Base-by-base conservation (phyloP, 1,284 basidiomycete species). In the Leccinum pachyderme region DNA sequence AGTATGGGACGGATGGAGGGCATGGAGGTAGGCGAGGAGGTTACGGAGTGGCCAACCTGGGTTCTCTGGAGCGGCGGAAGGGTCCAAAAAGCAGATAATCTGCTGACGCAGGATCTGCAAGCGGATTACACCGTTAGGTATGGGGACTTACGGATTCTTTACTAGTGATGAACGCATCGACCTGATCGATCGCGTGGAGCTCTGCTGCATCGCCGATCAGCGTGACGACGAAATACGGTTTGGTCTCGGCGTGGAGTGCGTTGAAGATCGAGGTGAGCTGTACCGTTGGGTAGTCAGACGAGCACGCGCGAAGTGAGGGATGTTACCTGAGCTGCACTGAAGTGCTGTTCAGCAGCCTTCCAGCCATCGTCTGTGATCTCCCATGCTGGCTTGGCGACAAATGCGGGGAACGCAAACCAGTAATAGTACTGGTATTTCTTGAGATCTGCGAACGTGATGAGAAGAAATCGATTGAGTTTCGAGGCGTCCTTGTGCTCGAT, bases 351-450 rank as follows among this genome's bases (percentile, higher is more conserved):
- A 18, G 28, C 46, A 47, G 28, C 18, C 28, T 47, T 47, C 46
- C 46, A 47, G 2, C 46, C 46, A 31, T 8, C 3, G 28, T 77
- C 78, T 39, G 77, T 73, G 55, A 93, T 81, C 73, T 93, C 85
- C 94, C 94, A 97, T 1, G 86, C 82, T 4, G 94, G 93, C 62
- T 91, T 92, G 13, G 90, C 80, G 0, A 89, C 84, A 55, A 98
- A 85, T 0, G 94, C 93, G 0, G 97, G 97, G 71, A 98, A 97
- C 0, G 91, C 91, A 65, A 98, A 98, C 95, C 96, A 98, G 73
- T 99, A 98, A 69, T 90, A 95, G 71, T 93, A 98, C 60, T 89
- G 90, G 77, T 96, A 98, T 73, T 96, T 98, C 79, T 99, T 99
- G 57, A 99, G 85, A 72, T 99, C 97, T 0, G 97, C 92, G 65